Percentiles rank a stretch among this genome's conserved stretches.
These are phyloP conservation scores for Penicillium palitans DNA, from an alignment of 2,329 filamentous ascomycete genomes.

Conservation along the genomic window DNA sequence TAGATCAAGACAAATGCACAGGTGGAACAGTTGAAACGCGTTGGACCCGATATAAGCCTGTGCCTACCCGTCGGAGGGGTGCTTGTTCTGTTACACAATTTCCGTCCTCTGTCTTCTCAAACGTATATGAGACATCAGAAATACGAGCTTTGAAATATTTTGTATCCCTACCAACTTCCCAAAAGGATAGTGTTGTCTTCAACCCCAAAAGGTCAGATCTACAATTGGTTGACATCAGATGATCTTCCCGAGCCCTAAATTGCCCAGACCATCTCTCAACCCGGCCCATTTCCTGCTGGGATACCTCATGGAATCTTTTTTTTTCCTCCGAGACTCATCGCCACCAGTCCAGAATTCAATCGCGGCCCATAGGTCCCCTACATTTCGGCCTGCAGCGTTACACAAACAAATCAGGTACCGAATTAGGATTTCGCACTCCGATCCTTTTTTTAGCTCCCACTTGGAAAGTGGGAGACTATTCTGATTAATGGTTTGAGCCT, in stretches of 20 bases:
- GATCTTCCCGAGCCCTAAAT: conserved; percentile 8
- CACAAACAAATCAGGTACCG: conserved; percentile 26
- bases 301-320: neutral
- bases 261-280: neutral
- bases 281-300: neutral
- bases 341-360: conserved; percentile 18
- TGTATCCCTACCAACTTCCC: neutral
- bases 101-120: conserved; percentile 14
- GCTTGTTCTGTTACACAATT: conserved; percentile 24
- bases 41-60: conserved; percentile 20
- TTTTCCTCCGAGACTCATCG: conserved; percentile 15
- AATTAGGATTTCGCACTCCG: conserved; percentile 10
- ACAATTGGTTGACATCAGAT: conserved; percentile 11
- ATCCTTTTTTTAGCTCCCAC: neutral
- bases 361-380: conserved; percentile 9
- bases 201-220: neutral
- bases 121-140: conserved; percentile 5
- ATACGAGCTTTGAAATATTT: neutral
- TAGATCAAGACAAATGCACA: conserved; percentile 9
- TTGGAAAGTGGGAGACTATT: neutral
- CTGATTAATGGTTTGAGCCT: neutral
- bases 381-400: conserved; percentile 14
- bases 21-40: conserved; percentile 24
- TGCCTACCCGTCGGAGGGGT: conserved; percentile 22
- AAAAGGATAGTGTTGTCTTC: neutral